Percentiles rank a stretch among this genome's conserved stretches.
Evolutionary conservation across 345 rosid species (phyloP).

Genomic region (Gossypium raimondii): DNA sequence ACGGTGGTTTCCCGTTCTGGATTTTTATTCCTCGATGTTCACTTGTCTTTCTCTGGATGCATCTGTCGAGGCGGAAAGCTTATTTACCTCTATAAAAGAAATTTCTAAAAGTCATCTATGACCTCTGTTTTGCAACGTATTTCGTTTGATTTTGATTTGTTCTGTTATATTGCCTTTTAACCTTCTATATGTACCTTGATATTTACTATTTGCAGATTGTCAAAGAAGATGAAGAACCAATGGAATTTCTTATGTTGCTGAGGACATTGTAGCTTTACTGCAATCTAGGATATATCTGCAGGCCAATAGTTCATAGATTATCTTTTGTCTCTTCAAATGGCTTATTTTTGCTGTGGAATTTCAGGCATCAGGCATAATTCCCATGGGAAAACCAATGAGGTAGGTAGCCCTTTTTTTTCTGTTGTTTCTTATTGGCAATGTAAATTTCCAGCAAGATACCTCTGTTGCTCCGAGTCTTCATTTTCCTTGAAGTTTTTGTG

Average conservation of each 20-base stretch:
- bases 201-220: slow-evolving; percentile 47
- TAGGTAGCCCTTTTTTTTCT: slow-evolving; percentile 9
- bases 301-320: slow-evolving; percentile 17
- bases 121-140: background rate
- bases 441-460: background rate
- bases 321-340: slow-evolving; percentile 21
- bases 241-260: slow-evolving; percentile 58
- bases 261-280: slow-evolving; percentile 37
- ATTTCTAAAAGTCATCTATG: background rate
- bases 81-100: background rate
- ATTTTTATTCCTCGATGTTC: background rate
- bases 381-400: slow-evolving; percentile 28
- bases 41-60: background rate
- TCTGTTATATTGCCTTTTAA: background rate
- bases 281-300: slow-evolving; percentile 23
- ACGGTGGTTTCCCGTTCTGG: no score
- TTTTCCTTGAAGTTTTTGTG: background rate
- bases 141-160: background rate
- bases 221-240: slow-evolving; percentile 75
- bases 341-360: slow-evolving; percentile 15
- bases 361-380: slow-evolving; percentile 20
- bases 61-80: background rate
- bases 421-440: background rate
- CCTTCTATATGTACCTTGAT: slow-evolving; percentile 1
- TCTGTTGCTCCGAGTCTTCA: background rate